A percentile compares a stretch with the other conserved stretches of the same genome.
Evolutionary conservation across 495 filamentous ascomycete genomes (phyloP).

Genomic region (Aspergillus funiculosus): DNA sequence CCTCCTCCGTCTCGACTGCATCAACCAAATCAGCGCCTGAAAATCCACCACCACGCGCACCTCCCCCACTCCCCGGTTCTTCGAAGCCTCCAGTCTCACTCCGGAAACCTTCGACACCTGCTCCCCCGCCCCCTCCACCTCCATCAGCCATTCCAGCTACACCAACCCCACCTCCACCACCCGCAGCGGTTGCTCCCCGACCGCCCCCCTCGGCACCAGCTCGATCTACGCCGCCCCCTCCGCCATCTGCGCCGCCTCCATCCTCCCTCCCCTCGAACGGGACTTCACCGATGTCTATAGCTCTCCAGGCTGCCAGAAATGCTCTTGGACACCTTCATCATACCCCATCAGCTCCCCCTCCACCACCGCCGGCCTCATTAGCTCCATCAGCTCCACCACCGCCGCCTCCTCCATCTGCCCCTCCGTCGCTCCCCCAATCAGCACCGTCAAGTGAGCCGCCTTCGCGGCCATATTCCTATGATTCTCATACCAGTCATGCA

Average conservation of each 20-base stretch:
- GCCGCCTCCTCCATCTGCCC: conserved; percentile 32
- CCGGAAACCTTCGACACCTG: conserved; percentile 37
- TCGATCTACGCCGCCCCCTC: conserved; percentile 40
- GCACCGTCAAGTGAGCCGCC: conserved; percentile 43
- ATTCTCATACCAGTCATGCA: conserved; percentile 37
- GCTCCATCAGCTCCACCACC: conserved; percentile 41
- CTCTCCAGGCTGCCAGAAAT: conserved; percentile 45
- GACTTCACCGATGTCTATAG: conserved; percentile 30
- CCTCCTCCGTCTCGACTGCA: conserved; percentile 43
- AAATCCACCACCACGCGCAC: conserved; percentile 56
- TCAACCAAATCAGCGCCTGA: conserved; percentile 44
- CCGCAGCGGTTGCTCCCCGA: conserved; percentile 35
- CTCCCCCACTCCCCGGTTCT: conserved; percentile 55
- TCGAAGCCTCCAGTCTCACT: conserved; percentile 46
- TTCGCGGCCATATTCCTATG: conserved; percentile 46
- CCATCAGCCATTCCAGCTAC: conserved; percentile 36
- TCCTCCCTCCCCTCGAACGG: conserved; percentile 41
- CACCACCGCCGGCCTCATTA: conserved; percentile 48
- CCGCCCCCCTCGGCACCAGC: conserved; percentile 33
- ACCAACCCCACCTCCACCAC: conserved; percentile 50
- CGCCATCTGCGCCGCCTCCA: conserved; percentile 36
- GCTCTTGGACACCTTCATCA: conserved; percentile 44
- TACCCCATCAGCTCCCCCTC: conserved; percentile 47
- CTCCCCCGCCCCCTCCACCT: conserved; percentile 40
- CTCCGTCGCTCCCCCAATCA: conserved; percentile 43